Evolutionary conservation across 2,329 filamentous ascomycete species (phyloP), one percentile per base, ranked within the genome.

Genomic region (Macrophomina tecta): DNA sequence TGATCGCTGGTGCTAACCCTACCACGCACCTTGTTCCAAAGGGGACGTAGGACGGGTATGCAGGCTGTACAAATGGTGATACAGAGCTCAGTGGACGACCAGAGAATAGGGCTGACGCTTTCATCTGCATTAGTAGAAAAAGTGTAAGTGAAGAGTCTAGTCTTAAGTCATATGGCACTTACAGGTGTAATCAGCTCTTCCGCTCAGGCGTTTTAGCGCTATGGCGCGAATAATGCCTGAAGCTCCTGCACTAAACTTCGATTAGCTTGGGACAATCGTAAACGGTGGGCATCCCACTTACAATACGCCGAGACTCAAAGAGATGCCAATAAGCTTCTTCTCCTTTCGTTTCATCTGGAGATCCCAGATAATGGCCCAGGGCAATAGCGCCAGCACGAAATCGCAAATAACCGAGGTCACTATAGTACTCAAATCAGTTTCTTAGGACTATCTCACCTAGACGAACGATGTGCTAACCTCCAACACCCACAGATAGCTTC

Each of bases 61-160:
- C 87, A 84, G 67, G 82, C 84, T 34, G 81, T 85, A 12, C 78
- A 82, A 45, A 83, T 81, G 11, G 81, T 83, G 58, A 84, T 85
- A 64, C 80, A 80, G 63, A 83, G 72, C 70, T 82, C 73, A 16
- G 74, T 76, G 7, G 71, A 72, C 5, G 74, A 76, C 74, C 74
- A 77, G 5, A 77, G 68, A 14, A 75, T 71, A 70, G 74, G 75
- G 46, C 71, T 72, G 1, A 73, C 67, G 8, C 73, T 76, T 62
- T 75, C 73, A 67, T 76, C 49, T 64, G 16, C n/a, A 2, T n/a
- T 18, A 4, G 23, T 11, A 5, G 18, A 18, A 18, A 18, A 18
- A 18, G 18, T 18, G 18, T 4, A 4, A 5, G 11, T 8, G 23
- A 16, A 52, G 6, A 67, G 60, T 36, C 8, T 4, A 4, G 48